phyloP scores from a whole-genome alignment of 352 stramenopile species.

The Phytopythium litorale region DNA sequence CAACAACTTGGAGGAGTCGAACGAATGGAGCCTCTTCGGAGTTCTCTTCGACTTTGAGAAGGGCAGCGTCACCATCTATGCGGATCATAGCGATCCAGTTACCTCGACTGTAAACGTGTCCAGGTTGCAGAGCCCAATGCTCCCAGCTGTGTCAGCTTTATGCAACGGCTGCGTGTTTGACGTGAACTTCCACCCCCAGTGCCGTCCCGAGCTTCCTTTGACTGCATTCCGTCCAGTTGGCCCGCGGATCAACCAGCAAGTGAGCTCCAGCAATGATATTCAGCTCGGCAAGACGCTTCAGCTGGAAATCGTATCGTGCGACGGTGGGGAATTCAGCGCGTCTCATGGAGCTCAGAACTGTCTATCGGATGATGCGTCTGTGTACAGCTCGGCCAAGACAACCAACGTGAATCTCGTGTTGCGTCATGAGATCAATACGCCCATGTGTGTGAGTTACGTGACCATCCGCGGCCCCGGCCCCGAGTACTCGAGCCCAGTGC shows the following conservation, averaged over 20 bases:
- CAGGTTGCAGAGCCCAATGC: constrained; percentile 30
- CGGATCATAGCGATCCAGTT: constrained; percentile 39
- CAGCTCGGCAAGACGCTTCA: constrained; percentile 71
- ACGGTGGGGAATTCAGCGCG: constrained; percentile 79
- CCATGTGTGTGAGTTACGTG: constrained; percentile 76
- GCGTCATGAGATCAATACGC: constrained; percentile 74
- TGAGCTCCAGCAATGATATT: constrained; percentile 49
- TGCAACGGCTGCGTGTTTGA: constrained; percentile 71
- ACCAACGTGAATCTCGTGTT: constrained; percentile 79
- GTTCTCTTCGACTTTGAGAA: constrained; percentile 80
- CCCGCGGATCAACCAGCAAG: constrained; percentile 36
- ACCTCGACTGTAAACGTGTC: constrained; percentile 27
- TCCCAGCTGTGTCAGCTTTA: constrained; percentile 53
- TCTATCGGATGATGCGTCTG: constrained; percentile 69
- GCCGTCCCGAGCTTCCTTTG: constrained; percentile 47
- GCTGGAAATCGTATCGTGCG: constrained; percentile 60
- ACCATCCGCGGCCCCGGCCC: constrained; percentile 65
- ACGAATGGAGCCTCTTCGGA: constrained; percentile 44
- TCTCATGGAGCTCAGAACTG: constrained; percentile 67
- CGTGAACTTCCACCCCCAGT: constrained; percentile 61
- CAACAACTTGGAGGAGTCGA: constrained; percentile 29
- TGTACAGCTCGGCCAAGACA: constrained; percentile 76
- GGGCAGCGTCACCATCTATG: constrained; percentile 46
- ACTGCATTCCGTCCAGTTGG: constrained; percentile 27
- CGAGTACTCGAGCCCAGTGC: constrained; percentile 75